Conservation (phyloP, 2,329 filamentous ascomycete species). For the Botryotinia convoluta region DNA sequence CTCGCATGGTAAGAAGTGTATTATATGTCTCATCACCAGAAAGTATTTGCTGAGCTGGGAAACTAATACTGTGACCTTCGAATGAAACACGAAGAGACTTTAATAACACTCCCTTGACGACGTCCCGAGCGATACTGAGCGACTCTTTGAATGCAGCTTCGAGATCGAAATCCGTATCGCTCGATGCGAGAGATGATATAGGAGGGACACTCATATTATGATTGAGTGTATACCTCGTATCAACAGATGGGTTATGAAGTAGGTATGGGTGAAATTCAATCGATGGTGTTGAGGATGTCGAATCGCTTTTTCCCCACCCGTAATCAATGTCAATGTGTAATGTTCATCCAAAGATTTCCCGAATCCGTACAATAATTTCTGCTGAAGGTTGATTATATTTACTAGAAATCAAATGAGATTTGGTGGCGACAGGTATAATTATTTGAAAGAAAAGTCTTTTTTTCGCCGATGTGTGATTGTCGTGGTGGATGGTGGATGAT, state of each 20-base stretch:
- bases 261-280: neutral
- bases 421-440: neutral
- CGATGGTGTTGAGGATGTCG: neutral
- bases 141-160: constrained; percentile 19
- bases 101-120: constrained; percentile 12
- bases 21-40: neutral
- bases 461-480: neutral
- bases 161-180: constrained; percentile 18
- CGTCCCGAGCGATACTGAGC: constrained; percentile 12
- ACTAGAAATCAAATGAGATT: neutral
- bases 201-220: constrained; percentile 12
- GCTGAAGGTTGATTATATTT: neutral
- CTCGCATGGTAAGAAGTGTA: constrained; percentile 1
- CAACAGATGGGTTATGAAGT: neutral
- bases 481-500: neutral
- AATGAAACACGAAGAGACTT: neutral
- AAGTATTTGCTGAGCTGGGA: neutral
- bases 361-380: neutral
- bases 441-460: neutral
- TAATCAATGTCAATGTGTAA: neutral
- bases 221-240: neutral
- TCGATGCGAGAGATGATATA: neutral
- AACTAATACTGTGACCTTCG: constrained; percentile 10
- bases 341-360: neutral
- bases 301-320: constrained; percentile 3